phyloP scores from a whole-genome alignment of 2,329 filamentous ascomycete species.

The Aspergillus latus region DNA sequence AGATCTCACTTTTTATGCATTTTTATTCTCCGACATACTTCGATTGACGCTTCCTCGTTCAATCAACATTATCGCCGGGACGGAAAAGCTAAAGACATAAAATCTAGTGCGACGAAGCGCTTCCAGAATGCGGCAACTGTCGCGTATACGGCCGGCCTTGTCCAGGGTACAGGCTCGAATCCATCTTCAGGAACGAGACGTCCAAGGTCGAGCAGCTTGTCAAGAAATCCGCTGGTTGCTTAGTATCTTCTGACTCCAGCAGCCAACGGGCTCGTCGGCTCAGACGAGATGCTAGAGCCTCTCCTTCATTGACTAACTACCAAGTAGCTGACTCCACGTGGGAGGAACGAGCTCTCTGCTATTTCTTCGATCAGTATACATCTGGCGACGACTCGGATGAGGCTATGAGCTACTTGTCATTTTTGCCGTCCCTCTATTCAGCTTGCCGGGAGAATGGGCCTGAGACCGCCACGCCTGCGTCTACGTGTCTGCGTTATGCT shows the following conservation, averaged over 20 bases:
- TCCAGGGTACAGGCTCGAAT: conserved; percentile 38
- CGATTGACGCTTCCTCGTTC: background rate
- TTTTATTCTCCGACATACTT: background rate
- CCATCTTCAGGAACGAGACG: conserved; percentile 38
- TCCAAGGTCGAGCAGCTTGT: conserved; percentile 29
- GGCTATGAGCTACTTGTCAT: conserved; percentile 36
- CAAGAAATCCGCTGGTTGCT: conserved; percentile 20
- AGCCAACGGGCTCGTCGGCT: background rate
- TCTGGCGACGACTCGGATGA: conserved; percentile 26
- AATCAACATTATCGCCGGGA: background rate
- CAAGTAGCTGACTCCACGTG: conserved; percentile 32
- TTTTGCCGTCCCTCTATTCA: conserved; percentile 38
- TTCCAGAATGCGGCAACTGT: conserved; percentile 39
- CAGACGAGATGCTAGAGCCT: conserved; percentile 2
- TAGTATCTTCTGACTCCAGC: background rate
- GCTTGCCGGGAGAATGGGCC: conserved; percentile 25
- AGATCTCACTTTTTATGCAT: background rate
- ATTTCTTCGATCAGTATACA: conserved; percentile 44
- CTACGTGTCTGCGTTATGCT: conserved; percentile 33
- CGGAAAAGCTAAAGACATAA: conserved; percentile 13
- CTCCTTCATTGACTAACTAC: conserved; percentile 19
- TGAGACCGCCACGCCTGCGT: conserved; percentile 17
- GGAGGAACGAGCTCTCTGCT: conserved; percentile 41
- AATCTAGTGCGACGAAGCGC: conserved; percentile 40
- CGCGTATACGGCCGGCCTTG: conserved; percentile 36